Conservation (phyloP, 257 asterid species). For the Primulina huaijiensis region DNA sequence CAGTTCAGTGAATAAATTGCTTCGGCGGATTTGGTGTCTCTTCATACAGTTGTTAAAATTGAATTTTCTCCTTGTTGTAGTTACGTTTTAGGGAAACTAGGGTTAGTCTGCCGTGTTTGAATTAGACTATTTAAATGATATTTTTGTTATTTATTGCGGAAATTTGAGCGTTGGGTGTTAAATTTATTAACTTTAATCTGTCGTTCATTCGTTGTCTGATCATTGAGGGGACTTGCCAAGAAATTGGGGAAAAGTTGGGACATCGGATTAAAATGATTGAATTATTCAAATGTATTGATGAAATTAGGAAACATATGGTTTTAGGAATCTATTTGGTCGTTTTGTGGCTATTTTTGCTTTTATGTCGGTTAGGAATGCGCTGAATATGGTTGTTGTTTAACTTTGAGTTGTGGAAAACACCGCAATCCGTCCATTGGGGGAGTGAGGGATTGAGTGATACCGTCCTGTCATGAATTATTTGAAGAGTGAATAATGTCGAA, state of each 20-base stretch:
- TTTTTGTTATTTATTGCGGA: not conserved
- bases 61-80: not conserved
- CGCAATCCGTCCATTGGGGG: not conserved
- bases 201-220: not conserved
- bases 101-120: constrained; percentile 8
- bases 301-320: too few species aligned
- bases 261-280: not conserved
- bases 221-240: not conserved
- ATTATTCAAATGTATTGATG: not conserved
- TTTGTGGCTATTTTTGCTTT: not conserved
- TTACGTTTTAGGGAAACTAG: not conserved
- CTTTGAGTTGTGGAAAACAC: not conserved
- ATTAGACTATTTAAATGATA: constrained; percentile 2
- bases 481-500: not conserved
- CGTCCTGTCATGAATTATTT: not conserved
- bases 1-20: constrained; percentile 8
- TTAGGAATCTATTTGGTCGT: not conserved
- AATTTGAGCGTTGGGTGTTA: not conserved
- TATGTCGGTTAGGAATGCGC: not conserved
- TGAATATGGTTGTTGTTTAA: not conserved
- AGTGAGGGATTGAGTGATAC: not conserved
- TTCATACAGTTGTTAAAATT: not conserved
- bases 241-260: not conserved
- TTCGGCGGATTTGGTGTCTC: not conserved
- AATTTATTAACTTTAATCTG: not conserved